Base-by-base conservation (phyloP, 129 eudicot genomes). In the Ambrosia trifida region DNA sequence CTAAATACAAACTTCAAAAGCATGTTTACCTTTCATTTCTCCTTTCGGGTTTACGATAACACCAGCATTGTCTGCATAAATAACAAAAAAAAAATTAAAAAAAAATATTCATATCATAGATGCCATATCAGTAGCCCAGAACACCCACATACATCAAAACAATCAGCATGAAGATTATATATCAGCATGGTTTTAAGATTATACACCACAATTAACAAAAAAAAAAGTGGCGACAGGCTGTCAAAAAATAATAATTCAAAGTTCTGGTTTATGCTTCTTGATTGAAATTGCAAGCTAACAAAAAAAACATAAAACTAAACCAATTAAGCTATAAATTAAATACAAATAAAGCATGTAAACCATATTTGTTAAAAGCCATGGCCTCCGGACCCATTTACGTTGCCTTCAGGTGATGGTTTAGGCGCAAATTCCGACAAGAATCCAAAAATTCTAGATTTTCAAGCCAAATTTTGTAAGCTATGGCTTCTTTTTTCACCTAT, bases 1-100 rank as follows among this genome's bases (percentile, higher is more conserved):
- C n/a, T n/a, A n/a, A n/a, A n/a, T n/a, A 11, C 14, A 31, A 49
- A 24, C 4, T 56, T 24, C 6, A 66, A 14, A 6, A 35, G 19
- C 7, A 52, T 9, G 0, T 12, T 38, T 89, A 90, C 97, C 97
- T 86, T 91, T 91, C 97, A 91, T 91, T 82, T 91, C 97, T 28
- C 97, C 97, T 81, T 91, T 91, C 0, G 97, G 97, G 38, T 91
- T 91, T 64, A 91, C 97, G 17, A 91, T 91, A 24, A 91, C 96
- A 35, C 97, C 97, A 60, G 97, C 96, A 74, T 91, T 91, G 70
- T 91, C 97, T 91, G 89, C 80, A 73, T 7, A 68, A 28, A n/a
- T 14, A 32, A 32, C 5, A 56, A 14, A 62, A 1, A 49, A 68
- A 19, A 49, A 14, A 62, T 1, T 41, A 68, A 19, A 0, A 11